These are phyloP conservation scores for Solanum rostratum DNA, from an alignment of 257 asterid genomes.

Conservation along the genomic window DNA sequence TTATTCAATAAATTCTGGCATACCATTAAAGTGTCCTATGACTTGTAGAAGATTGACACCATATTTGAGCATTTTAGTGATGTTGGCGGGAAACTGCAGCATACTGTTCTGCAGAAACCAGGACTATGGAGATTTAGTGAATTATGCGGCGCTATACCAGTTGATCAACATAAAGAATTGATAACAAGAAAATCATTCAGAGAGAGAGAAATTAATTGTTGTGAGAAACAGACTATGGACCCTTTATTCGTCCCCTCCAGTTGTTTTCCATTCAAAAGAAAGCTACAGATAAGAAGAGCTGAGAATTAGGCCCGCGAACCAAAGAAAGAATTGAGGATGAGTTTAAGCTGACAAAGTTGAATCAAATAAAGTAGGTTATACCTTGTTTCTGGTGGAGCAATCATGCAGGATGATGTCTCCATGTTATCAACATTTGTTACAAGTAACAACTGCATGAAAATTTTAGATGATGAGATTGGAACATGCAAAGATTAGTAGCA, in stretches of 20 bases:
- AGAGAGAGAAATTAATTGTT: background rate
- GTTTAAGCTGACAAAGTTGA: background rate
- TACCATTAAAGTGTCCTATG: constrained; percentile 1
- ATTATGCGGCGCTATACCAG: background rate
- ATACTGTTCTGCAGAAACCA: background rate
- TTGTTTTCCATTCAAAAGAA: constrained; percentile 1
- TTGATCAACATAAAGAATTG: background rate
- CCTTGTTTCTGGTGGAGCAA: constrained; percentile 4
- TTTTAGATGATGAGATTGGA: background rate
- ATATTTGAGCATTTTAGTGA: constrained; percentile 2
- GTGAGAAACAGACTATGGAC: background rate
- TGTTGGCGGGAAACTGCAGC: background rate
- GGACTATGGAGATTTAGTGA: background rate
- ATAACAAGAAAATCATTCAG: background rate
- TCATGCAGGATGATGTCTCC: background rate
- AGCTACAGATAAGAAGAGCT: background rate
- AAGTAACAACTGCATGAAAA: background rate
- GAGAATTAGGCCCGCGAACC: background rate
- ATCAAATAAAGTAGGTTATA: background rate
- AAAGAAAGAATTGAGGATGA: background rate
- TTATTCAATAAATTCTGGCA: background rate
- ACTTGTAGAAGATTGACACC: constrained; percentile 3
- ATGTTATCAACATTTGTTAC: background rate
- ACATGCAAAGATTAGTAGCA: background rate
- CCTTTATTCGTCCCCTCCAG: background rate